Evolutionary conservation across 2,329 filamentous ascomycete species (phyloP), one percentile per base, ranked within the genome.

Genomic region (Coniochaeta prunicola): DNA sequence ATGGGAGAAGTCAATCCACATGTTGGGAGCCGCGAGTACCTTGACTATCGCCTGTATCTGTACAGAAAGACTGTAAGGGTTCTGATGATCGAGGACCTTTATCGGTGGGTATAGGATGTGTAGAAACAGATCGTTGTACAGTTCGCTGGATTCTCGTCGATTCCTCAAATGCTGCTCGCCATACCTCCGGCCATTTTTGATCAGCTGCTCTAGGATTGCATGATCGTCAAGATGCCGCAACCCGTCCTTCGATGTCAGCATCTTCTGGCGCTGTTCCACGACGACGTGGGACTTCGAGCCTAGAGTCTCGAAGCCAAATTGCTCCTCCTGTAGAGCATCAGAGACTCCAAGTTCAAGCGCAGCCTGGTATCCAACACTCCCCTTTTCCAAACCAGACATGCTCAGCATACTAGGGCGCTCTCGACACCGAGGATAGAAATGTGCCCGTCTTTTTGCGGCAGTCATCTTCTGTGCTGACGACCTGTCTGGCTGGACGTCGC

Each of bases 1-100:
- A 33, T 86, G 79, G 21, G 86, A 88, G 63, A 91, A 88, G 70
- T 91, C 87, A 57, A 88, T 80, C 88, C 88, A 91, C 53, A 89
- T 81, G 59, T 87, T 86, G 58, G 85, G 79, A 8, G 83, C 74
- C 0, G 81, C 82, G 50, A 91, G 77, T 10, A 88, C 81, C 67
- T 84, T 84, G 53, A 91, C 78, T 19, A 91, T 73, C 4, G 85
- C 82, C 63, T 86, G 79, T 59, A 91, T 90, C 67, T 91, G 88
- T 36, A 89, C 85, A 48, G 86, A 80, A 21, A 91, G 74, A 58
- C 87, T 83, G 65, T 83, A 81, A 4, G 81, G 83, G 65, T 87
- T 81, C 31, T 78, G 75, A 67, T 74, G 79, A 72, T 82, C 86
- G 61, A 81, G 81, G 59, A 80, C 78, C 63, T 73, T 79, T 56